Evolutionary conservation across 108 stramenopile genomes (phyloP), one percentile per base, ranked within the genome.

Genomic region (Fragilaria radians): DNA sequence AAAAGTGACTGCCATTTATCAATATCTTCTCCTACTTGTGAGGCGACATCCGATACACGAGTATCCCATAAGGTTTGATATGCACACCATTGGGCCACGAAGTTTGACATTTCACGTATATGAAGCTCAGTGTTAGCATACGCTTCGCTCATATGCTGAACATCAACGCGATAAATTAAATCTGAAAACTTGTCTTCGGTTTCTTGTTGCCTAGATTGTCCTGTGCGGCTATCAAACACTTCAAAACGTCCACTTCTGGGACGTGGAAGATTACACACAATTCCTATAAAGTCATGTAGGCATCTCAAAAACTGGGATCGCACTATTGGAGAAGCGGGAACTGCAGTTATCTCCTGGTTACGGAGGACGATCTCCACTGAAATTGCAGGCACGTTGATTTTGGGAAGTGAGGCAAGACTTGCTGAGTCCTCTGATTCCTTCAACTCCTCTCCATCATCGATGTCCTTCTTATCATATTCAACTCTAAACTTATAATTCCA

Each of bases 51-150:
- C 21, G 67, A 58, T 17, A 95, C 83, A 61, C 82, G 84, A 34
- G 95, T 82, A 60, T 97, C 96, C 98, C 98, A 99, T 29, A 99
- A 66, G 32, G 81, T 84, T 63, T 97, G 96, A 65, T 97, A 97
- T 24, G 88, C 93, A 9, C 96, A 71, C 98, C 98, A 99, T 42
- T 81, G 71, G 53, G 70, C 76, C 42, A 91, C 88, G 71, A 95
- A 96, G 17, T 27, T 48, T 19, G 77, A 74, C 18, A 81, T 73
- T 54, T 83, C 74, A 0, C 62, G 46, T 7, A 96, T 79, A 29
- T 91, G 89, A 30, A 56, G 52, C 60, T 93, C 89, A 31, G 94
- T 72, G 4, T 60, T 53, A 46, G 33, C 63, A 72, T 95, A 96
- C 3, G 95, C 89, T 49, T 48, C 57, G 1, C 80, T 59, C 32